Base-by-base conservation (phyloP, 202 grass and related monocot genomes). In the Setaria italica region DNA sequence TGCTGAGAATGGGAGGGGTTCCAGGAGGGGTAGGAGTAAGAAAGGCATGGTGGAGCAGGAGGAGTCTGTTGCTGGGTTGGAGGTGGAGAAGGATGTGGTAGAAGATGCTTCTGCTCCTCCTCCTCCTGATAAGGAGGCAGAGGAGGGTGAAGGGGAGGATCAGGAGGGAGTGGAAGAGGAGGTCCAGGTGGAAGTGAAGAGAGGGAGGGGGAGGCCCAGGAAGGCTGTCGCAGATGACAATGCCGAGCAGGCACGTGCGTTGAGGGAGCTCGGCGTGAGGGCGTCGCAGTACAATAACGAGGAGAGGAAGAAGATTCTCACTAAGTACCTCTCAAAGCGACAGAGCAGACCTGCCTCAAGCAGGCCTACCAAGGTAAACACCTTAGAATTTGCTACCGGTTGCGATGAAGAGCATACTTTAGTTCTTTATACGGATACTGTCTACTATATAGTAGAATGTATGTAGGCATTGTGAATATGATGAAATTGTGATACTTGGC, bases 251-350 rank as follows among this genome's bases (percentile, higher is more conserved):
- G 84, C 84, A 51, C 57, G 62, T 32, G 58, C 76, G 9, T 53
- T 85, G 77, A 91, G 80, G 41, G 89, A 91, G 12, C 84, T 91
- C 0, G 81, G 87, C 54, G 78, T 85, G 49, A 89, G 79, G 56
- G 87, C 80, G 0, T 92, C 89, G 1, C 90, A 89, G 51, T 86
- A 92, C 50, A 90, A 39, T 50, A 84, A 87, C 25, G 90, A 90
- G 57, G 95, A 97, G 54, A 95, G 92, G 80, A 91, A 92, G 84
- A 94, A 91, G 58, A 90, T 93, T 82, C 86, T 97, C 68, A 29
- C 74, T 64, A 97, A 91, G 57, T 95, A 95, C 82, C 81, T 93
- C 72, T 90, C 85, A 2, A 95, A 97, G 67, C 70, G 90, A 32
- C 87, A 87, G 67, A 93, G 86, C 83, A 94, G 92, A 67, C 82